A percentile compares a stretch with the other conserved stretches of the same genome.
Evolutionary conservation across 2,329 filamentous ascomycete species (phyloP).

Genomic region (Colletotrichum sansevieriae): DNA sequence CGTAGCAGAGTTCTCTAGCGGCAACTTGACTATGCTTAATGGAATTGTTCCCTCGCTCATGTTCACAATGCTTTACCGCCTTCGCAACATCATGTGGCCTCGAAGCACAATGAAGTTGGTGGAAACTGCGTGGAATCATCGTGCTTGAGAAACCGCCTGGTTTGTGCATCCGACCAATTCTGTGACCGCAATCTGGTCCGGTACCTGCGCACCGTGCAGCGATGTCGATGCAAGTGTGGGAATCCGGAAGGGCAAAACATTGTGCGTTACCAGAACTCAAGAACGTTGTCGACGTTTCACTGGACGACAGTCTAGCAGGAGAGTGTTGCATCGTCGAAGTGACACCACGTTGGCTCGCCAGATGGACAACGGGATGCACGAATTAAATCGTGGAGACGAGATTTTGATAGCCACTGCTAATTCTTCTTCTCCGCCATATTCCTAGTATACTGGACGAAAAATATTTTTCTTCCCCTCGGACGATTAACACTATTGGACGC

Average conservation of each 20-base stretch:
- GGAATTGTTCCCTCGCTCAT: background rate
- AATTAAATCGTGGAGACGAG: conserved; percentile 39
- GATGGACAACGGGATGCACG: conserved; percentile 34
- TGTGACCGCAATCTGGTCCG: conserved; percentile 24
- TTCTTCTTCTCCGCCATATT: conserved; percentile 21
- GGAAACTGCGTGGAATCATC: conserved; percentile 16
- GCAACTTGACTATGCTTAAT: conserved; percentile 6
- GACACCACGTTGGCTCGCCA: conserved; percentile 30
- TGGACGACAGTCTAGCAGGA: conserved; percentile 25
- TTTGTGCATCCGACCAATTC: conserved; percentile 12
- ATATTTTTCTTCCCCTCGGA: conserved; percentile 13
- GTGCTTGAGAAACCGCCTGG: conserved; percentile 14
- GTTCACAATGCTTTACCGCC: conserved; percentile 16
- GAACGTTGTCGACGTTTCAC: conserved; percentile 23
- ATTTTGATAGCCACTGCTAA: conserved; percentile 18
- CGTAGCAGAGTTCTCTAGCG: background rate
- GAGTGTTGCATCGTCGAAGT: conserved; percentile 40
- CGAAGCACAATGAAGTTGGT: conserved; percentile 26
- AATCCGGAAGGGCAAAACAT: conserved; percentile 20
- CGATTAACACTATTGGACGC: conserved; percentile 1
- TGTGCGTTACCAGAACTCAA: conserved; percentile 19
- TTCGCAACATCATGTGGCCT: conserved; percentile 32
- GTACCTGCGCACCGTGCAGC: conserved; percentile 40
- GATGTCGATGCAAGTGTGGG: conserved; percentile 27
- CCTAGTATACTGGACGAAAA: background rate